Evolutionary conservation across 2,329 filamentous ascomycete genomes (phyloP).

Genomic region (Phyllosticta citrichinensis): DNA sequence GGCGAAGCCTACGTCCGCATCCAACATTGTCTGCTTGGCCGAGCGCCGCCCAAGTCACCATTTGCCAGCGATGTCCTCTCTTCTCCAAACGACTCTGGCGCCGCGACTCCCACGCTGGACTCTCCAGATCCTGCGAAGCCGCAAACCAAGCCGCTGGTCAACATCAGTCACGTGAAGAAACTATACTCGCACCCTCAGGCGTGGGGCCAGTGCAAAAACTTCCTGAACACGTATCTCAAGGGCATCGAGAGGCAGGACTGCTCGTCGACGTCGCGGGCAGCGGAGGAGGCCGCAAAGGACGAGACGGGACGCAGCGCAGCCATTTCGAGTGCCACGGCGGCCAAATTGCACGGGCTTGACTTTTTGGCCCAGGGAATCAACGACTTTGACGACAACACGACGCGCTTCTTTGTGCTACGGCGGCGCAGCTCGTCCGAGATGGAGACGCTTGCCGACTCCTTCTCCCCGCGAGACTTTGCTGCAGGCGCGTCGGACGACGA

Average conservation of each 20-base stretch:
- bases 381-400: constrained; percentile 67
- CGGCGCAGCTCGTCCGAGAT: constrained; percentile 11
- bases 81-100: constrained; percentile 24
- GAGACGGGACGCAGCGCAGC: constrained; percentile 58
- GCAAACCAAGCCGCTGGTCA: constrained; percentile 38
- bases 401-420: constrained; percentile 62
- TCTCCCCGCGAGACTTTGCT: neutral
- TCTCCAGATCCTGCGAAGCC: constrained; percentile 38
- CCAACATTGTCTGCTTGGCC: constrained; percentile 73
- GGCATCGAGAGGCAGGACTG: constrained; percentile 73
- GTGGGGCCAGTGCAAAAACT: constrained; percentile 78
- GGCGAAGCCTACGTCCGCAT: constrained; percentile 81
- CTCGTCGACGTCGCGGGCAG: constrained; percentile 75
- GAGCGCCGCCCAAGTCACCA: constrained; percentile 6
- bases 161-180: constrained; percentile 55
- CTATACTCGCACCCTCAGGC: constrained; percentile 93
- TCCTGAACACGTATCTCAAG: constrained; percentile 60
- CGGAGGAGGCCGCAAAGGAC: constrained; percentile 59
- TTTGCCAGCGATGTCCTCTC: neutral
- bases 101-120: constrained; percentile 41
- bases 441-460: constrained; percentile 2
- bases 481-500: constrained; percentile 9
- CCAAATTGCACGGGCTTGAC: constrained; percentile 55
- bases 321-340: constrained; percentile 67
- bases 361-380: constrained; percentile 62